Percentiles rank a stretch among this genome's conserved stretches.
phyloP scores from a whole-genome alignment of 768 basidiomycete genomes.

The Termitomyces heimii region DNA sequence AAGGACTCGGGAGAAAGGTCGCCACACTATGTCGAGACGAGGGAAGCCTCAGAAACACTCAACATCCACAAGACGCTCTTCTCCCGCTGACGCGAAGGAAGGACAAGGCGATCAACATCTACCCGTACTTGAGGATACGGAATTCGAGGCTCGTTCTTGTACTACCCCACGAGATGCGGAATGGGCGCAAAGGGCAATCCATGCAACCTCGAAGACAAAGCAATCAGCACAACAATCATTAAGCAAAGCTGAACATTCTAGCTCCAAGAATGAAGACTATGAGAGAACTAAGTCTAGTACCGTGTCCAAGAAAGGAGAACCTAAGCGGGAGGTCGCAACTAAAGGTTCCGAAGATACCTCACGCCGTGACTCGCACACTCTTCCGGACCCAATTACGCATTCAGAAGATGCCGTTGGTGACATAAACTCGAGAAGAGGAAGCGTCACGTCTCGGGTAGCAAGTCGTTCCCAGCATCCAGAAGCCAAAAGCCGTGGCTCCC shows the following conservation, averaged over 20 bases:
- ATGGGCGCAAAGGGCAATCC: neutral
- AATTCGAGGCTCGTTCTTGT: neutral
- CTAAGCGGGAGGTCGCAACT: neutral
- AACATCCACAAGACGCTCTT: neutral
- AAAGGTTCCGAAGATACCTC: neutral
- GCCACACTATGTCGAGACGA: neutral
- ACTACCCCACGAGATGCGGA: neutral
- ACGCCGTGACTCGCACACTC: neutral
- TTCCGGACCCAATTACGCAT: neutral
- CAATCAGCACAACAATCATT: neutral
- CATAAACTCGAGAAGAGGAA: neutral
- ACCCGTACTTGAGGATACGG: neutral
- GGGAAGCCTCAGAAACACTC: too few species aligned
- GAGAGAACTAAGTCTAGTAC: neutral
- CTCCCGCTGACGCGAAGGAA: neutral
- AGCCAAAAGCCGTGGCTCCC: neutral
- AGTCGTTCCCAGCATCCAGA: neutral
- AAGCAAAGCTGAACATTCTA: neutral
- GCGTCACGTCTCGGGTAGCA: neutral
- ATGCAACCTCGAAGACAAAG: neutral
- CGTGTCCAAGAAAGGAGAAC: neutral
- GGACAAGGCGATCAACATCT: neutral
- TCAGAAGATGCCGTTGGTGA: neutral
- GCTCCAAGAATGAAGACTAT: neutral
- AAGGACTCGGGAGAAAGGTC: neutral